Base-by-base conservation (phyloP, 2,329 filamentous ascomycete species). In the Penicillium glabrum region DNA sequence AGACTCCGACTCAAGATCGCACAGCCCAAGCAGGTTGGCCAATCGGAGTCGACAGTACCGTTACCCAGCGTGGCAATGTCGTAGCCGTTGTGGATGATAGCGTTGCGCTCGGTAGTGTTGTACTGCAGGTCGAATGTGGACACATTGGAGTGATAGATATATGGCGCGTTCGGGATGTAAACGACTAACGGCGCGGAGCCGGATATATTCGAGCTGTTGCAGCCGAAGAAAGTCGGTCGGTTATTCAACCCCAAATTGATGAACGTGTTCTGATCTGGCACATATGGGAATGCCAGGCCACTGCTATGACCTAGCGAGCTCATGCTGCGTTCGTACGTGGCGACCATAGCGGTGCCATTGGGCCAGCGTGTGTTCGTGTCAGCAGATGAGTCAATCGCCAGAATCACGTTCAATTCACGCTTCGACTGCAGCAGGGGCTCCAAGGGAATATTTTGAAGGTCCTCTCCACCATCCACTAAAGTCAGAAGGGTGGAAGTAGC, bases 101-200 rank as follows among this genome's bases (percentile, higher is more conserved):
- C 11, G 9, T 46, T 21, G 6, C 26, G 23, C 16, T 46, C 44
- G n/a, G 44, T n/a, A 4, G 23, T 29, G 29, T 46, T 29, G n/a
- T 46, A 46, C 6, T 27, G 16, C 23, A 46, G 16, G 9, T 46
- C 23, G 44, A 69, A 66, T 3, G 66, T 68, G 8, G 86, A 88
- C 6, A 88, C 81, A 77, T 96, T 96, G 72, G 85, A 87, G 62
- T 80, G 75, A 69, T 83, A 85, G 53, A 86, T 82, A 75, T 93
- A 93, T 1, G 90, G 90, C 23, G 87, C 80, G 68, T 91, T 93
- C 56, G 92, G 89, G 48, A 96, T 73, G 77, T 96, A 96, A 24
- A 31, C 16, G 2, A 46, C 44, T 16, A 46, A 19, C 9, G 44
- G 44, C 14, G 44, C 44, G 24, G 72, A 64, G 35, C 72, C 71